Evolutionary conservation across 208 protist species (phyloP).

Genomic region (Trypanosoma grayi): DNA sequence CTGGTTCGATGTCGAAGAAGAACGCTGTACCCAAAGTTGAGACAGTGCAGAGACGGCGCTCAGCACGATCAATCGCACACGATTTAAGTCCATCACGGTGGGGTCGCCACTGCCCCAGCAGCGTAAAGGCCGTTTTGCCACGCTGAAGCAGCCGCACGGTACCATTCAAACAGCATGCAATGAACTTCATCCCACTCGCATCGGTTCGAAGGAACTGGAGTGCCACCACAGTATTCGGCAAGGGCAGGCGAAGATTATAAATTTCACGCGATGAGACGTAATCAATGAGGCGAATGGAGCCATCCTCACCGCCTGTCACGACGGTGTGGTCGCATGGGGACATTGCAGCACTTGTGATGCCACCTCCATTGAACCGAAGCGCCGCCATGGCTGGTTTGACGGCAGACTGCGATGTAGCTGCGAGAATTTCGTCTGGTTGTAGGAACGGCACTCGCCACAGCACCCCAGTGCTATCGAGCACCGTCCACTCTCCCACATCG

Average conservation of each 20-base stretch:
- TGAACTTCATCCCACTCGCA: slow-evolving; percentile 33
- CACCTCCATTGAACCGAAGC: slow-evolving; percentile 89
- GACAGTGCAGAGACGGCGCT: slow-evolving; percentile 77
- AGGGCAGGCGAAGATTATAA: slow-evolving; percentile 25
- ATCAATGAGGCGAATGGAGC: slow-evolving; percentile 88
- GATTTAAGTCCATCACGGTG: slow-evolving; percentile 57
- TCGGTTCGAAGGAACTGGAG: slow-evolving; percentile 40
- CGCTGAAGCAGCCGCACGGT: slow-evolving; percentile 67
- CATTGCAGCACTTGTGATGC: slow-evolving; percentile 72
- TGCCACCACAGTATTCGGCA: slow-evolving; percentile 22
- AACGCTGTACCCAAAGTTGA: slow-evolving; percentile 87
- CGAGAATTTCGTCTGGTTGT: slow-evolving; percentile 8
- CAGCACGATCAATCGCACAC: slow-evolving; percentile 58
- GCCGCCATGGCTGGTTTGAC: slow-evolving; percentile 2
- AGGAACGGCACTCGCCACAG: slow-evolving; percentile 26
- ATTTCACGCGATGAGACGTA: slow-evolving; percentile 72
- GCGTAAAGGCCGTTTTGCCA: slow-evolving; percentile 35
- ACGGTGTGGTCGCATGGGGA: slow-evolving; percentile 78
- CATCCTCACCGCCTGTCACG: slow-evolving; percentile 91
- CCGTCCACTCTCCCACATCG: slow-evolving; percentile 57
- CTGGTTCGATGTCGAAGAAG: slow-evolving; percentile 81
- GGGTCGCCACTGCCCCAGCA: slow-evolving; percentile 61
- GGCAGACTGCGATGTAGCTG: not conserved
- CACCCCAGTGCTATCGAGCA: slow-evolving; percentile 67
- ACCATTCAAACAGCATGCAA: slow-evolving; percentile 87